Conservation (phyloP, 306 rosid species). For the Quercus aquifolioides region DNA sequence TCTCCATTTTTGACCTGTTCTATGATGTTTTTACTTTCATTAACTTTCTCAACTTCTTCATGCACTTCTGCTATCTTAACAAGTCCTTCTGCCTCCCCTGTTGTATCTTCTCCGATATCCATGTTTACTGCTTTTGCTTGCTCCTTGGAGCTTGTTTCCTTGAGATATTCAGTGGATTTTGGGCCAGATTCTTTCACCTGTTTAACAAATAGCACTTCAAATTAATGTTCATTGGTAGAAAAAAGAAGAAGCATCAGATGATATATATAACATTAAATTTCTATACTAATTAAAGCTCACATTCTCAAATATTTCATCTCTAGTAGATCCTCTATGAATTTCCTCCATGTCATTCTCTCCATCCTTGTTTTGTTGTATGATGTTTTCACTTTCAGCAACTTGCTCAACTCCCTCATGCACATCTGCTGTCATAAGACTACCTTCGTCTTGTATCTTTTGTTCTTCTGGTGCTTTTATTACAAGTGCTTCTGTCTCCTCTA, state of each 20-base stretch:
- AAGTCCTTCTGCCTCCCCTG: too few relatives aligned
- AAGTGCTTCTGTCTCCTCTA: background rate
- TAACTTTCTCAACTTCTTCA: background rate
- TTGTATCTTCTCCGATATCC: background rate
- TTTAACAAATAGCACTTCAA: background rate
- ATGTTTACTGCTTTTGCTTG: background rate
- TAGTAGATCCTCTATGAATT: background rate
- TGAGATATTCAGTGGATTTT: background rate
- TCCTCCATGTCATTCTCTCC: background rate
- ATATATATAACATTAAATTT: background rate
- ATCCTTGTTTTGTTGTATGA: background rate
- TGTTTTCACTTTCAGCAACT: background rate
- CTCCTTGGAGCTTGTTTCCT: background rate
- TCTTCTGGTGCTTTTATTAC: background rate
- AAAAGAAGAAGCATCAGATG: too few relatives aligned
- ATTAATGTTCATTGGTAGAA: too few relatives aligned
- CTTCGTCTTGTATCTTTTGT: background rate
- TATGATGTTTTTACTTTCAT: background rate
- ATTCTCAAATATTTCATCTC: background rate
- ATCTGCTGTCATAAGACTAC: background rate
- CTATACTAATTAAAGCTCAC: background rate
- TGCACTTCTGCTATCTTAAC: slow-evolving; percentile 1
- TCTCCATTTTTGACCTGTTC: slow-evolving; percentile 1
- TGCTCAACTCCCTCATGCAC: background rate
- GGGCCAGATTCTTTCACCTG: slow-evolving; percentile 7